phyloP scores from a whole-genome alignment of 2,329 filamentous ascomycete genomes.

The Claviceps digitariae region DNA sequence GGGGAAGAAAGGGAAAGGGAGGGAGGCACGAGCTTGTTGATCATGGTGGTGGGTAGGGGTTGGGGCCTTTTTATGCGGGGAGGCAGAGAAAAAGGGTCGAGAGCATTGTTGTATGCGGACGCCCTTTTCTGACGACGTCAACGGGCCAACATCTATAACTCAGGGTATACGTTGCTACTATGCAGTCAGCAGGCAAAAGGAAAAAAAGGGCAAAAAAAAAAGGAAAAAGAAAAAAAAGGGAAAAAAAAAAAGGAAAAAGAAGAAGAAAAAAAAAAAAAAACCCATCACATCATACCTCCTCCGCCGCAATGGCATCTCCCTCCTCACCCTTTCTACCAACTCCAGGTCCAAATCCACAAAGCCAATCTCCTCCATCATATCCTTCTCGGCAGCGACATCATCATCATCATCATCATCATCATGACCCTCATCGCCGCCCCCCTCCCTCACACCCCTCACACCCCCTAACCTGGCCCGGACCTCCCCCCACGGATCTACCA shows the following conservation, averaged over 20 bases:
- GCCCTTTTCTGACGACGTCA: not conserved
- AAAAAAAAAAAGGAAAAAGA: not conserved
- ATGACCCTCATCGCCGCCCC: slow-evolving; percentile 15
- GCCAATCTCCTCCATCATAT: slow-evolving; percentile 32
- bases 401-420: slow-evolving; percentile 16
- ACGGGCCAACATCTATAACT: not conserved
- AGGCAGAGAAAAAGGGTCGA: too few species aligned
- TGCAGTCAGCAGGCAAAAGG: not conserved
- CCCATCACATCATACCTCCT: slow-evolving; percentile 33
- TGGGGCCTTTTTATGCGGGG: too few species aligned
- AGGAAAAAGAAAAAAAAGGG: too few species aligned
- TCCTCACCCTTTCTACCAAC: slow-evolving; percentile 32
- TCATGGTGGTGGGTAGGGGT: not conserved
- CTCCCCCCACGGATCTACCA: slow-evolving; percentile 76
- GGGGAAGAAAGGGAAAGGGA: too few species aligned
- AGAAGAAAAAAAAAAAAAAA: too few species aligned
- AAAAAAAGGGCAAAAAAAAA: too few species aligned
- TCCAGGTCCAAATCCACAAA: slow-evolving; percentile 40
- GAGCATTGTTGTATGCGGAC: not conserved
- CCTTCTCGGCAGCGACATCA: slow-evolving; percentile 4
- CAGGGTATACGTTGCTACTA: not conserved
- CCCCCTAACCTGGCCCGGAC: slow-evolving; percentile 53
- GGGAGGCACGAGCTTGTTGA: too few species aligned
- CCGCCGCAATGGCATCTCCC: slow-evolving; percentile 37
- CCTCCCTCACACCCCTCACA: slow-evolving; percentile 37